Evolutionary conservation across 768 basidiomycete species (phyloP).

Genomic region (Clathrus columnatus): DNA sequence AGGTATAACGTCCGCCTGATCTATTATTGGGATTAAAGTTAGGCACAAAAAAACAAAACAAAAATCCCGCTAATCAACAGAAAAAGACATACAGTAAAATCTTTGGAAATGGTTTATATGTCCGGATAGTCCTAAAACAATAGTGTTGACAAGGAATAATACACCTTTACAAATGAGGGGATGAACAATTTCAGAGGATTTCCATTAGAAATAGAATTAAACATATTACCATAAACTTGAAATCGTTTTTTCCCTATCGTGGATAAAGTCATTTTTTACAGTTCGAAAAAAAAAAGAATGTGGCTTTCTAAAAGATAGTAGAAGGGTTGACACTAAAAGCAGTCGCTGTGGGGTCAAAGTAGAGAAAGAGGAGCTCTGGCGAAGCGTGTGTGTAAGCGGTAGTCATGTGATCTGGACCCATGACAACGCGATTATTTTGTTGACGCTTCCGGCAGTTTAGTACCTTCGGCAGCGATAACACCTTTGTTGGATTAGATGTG

Average conservation of each 20-base stretch:
- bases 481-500: not conserved
- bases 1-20: conserved; percentile 53
- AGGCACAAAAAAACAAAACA: conserved; percentile 7
- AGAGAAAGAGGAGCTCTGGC: not conserved
- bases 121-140: conserved; percentile 44
- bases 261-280: conserved; percentile 5
- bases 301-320: not conserved
- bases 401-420: not conserved
- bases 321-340: not conserved
- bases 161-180: conserved; percentile 23
- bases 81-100: conserved; percentile 43
- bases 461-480: no score
- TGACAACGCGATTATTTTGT: not conserved
- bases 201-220: not conserved
- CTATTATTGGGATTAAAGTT: conserved; percentile 21
- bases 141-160: conserved; percentile 37
- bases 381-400: not conserved
- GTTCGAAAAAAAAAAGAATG: not conserved
- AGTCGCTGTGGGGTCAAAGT: not conserved
- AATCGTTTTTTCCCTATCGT: not conserved
- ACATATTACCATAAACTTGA: conserved; percentile 1
- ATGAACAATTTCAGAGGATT: not conserved
- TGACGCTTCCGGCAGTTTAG: not conserved
- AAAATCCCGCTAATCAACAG: not conserved
- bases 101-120: conserved; percentile 50